phyloP scores from a whole-genome alignment of 805 yeast species.

The Candida vartiovaarae region DNA sequence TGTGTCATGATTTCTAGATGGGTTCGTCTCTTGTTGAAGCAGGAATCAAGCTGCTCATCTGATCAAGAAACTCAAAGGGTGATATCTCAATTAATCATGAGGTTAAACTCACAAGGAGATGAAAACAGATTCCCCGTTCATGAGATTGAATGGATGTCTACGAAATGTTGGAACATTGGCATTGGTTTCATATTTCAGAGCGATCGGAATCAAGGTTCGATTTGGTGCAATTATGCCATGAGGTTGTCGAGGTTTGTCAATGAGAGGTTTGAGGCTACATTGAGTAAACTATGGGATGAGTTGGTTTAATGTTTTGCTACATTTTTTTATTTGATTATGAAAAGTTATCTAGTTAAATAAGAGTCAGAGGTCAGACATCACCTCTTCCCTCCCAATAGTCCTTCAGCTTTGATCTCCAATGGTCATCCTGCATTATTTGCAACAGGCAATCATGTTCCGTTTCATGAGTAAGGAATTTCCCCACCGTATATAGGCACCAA shows the following conservation, averaged over 20 bases:
- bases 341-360: not conserved
- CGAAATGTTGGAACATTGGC: constrained; percentile 34
- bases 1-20: constrained; percentile 23
- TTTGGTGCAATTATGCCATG: constrained; percentile 26
- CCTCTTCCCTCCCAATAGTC: constrained; percentile 23
- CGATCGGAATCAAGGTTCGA: constrained; percentile 15
- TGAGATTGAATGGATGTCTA: constrained; percentile 32
- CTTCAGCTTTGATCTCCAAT: constrained; percentile 20
- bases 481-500: constrained; percentile 15
- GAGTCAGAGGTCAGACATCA: constrained; percentile 2
- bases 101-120: constrained; percentile 3
- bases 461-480: constrained; percentile 20
- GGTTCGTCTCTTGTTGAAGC: constrained; percentile 23
- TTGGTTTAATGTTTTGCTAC: constrained; percentile 16
- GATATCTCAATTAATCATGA: constrained; percentile 8
- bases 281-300: constrained; percentile 25
- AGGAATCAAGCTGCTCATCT: not conserved
- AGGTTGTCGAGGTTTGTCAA: constrained; percentile 23
- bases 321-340: too few relatives aligned
- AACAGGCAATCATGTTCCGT: constrained; percentile 21
- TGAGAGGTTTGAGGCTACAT: constrained; percentile 19
- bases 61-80: constrained; percentile 4
- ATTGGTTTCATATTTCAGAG: constrained; percentile 21
- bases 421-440: constrained; percentile 15
- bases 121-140: constrained; percentile 10